Conservation (phyloP, 495 filamentous ascomycete species). For the Daldinia bambusicola region DNA sequence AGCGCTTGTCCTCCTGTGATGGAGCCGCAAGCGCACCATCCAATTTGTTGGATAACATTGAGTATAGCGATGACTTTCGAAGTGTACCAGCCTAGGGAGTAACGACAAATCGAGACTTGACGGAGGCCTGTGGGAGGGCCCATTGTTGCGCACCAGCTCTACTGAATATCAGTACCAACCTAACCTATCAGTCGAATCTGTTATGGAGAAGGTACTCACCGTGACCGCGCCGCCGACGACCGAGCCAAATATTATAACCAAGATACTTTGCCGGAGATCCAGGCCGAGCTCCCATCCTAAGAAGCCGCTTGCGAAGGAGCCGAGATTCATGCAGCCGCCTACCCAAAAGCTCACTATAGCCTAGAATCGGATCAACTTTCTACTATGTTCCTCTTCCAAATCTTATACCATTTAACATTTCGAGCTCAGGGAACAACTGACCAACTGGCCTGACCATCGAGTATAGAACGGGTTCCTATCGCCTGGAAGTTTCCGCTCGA, state of each 20-base stretch:
- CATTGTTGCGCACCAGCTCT: slow-evolving; percentile 60
- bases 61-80: slow-evolving; percentile 61
- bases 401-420: neutral
- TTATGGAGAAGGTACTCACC: slow-evolving; percentile 48
- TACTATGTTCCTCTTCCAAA: neutral
- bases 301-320: slow-evolving; percentile 63
- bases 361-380: slow-evolving; percentile 10
- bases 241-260: slow-evolving; percentile 61
- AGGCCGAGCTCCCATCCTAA: slow-evolving; percentile 62
- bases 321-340: slow-evolving; percentile 64
- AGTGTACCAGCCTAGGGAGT: slow-evolving; percentile 67
- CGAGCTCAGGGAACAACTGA: slow-evolving; percentile 37
- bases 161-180: slow-evolving; percentile 2
- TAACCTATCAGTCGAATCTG: neutral
- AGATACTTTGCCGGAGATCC: slow-evolving; percentile 61
- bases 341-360: slow-evolving; percentile 54
- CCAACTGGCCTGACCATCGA: slow-evolving; percentile 45
- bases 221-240: slow-evolving; percentile 60
- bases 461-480: slow-evolving; percentile 53
- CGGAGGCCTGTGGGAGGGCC: slow-evolving; percentile 63
- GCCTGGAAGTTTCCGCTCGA: slow-evolving; percentile 63
- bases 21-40: slow-evolving; percentile 59
- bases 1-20: slow-evolving; percentile 64
- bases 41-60: slow-evolving; percentile 61
- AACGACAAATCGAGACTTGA: slow-evolving; percentile 64